Conservation (phyloP, 768 basidiomycete species). For the Tricholoma flavovirens region DNA sequence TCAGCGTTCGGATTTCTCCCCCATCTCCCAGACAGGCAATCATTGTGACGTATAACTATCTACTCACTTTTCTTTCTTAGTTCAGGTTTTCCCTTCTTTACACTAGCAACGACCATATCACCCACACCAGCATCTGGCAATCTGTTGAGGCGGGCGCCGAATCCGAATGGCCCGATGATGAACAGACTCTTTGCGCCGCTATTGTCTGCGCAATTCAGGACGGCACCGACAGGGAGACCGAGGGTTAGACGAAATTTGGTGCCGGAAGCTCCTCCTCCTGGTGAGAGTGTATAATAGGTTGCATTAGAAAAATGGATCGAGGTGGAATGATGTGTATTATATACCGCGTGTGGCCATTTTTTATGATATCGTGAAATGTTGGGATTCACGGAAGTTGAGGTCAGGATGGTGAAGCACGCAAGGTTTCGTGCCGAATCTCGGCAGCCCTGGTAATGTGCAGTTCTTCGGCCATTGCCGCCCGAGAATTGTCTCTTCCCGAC, state of each 20-base stretch:
- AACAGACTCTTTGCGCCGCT: slow-evolving; percentile 95
- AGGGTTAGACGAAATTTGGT: slow-evolving; percentile 96
- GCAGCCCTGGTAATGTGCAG: slow-evolving; percentile 19
- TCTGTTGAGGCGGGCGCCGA: slow-evolving; percentile 95
- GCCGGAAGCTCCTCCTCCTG: slow-evolving; percentile 68
- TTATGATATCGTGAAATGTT: slow-evolving; percentile 24
- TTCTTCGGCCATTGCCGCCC: slow-evolving; percentile 24
- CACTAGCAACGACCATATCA: slow-evolving; percentile 93
- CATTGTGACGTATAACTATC: slow-evolving; percentile 10
- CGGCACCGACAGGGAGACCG: slow-evolving; percentile 91
- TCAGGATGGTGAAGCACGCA: slow-evolving; percentile 14
- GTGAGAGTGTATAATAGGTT: background rate
- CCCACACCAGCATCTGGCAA: slow-evolving; percentile 94
- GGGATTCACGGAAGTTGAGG: slow-evolving; percentile 10
- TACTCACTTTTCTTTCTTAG: slow-evolving; percentile 95
- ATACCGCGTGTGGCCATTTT: slow-evolving; percentile 33
- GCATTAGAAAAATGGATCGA: background rate
- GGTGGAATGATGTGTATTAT: slow-evolving; percentile 5
- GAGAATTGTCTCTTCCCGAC: no score
- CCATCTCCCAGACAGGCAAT: background rate
- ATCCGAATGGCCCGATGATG: slow-evolving; percentile 92
- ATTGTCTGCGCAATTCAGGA: slow-evolving; percentile 98
- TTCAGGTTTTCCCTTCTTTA: slow-evolving; percentile 99
- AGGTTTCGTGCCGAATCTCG: slow-evolving; percentile 23
- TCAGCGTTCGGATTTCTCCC: slow-evolving; percentile 7